phyloP scores from a whole-genome alignment of 805 yeast genomes.

The Brettanomyces custersianus region DNA sequence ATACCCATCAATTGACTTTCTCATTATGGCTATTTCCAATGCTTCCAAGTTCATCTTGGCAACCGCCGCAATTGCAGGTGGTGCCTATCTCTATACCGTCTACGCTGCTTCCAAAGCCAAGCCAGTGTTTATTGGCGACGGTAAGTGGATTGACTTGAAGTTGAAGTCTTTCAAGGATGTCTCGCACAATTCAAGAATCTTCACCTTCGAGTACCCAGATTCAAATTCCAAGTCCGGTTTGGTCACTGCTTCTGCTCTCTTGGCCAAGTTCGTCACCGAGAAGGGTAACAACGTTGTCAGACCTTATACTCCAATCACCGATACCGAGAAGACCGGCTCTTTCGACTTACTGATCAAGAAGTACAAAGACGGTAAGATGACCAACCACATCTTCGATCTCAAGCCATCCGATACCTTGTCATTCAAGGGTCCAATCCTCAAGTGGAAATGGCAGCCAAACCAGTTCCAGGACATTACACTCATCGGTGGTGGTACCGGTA shows the following conservation, averaged over 20 bases:
- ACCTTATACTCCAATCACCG: conserved; percentile 83
- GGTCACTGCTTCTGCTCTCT: conserved; percentile 65
- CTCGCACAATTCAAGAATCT: conserved; percentile 56
- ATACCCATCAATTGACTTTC: too few relatives aligned
- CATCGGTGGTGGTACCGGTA: conserved; percentile 96
- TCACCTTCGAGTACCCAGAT: conserved; percentile 61
- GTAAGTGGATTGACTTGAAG: conserved; percentile 66
- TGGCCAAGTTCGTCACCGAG: conserved; percentile 74
- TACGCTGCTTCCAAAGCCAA: conserved; percentile 21
- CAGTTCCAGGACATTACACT: conserved; percentile 70
- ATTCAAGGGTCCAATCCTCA: conserved; percentile 88
- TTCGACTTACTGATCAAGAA: conserved; percentile 77
- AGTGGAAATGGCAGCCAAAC: conserved; percentile 89
- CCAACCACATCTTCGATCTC: conserved; percentile 60
- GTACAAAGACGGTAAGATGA: conserved; percentile 87
- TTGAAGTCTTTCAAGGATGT: conserved; percentile 37
- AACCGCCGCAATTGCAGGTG: conserved; percentile 34
- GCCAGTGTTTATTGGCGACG: conserved; percentile 49
- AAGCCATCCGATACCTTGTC: conserved; percentile 74
- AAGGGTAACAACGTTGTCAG: conserved; percentile 84
- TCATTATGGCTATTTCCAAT: conserved; percentile 5
- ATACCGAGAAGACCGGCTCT: conserved; percentile 58
- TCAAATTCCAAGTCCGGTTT: conserved; percentile 68
- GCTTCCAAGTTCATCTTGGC: conserved; percentile 14
- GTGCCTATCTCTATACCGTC: conserved; percentile 27